A percentile compares a stretch with the other conserved stretches of the same genome.
phyloP scores from a whole-genome alignment of 2,329 filamentous ascomycete genomes.

The Colletotrichum shisoi region DNA sequence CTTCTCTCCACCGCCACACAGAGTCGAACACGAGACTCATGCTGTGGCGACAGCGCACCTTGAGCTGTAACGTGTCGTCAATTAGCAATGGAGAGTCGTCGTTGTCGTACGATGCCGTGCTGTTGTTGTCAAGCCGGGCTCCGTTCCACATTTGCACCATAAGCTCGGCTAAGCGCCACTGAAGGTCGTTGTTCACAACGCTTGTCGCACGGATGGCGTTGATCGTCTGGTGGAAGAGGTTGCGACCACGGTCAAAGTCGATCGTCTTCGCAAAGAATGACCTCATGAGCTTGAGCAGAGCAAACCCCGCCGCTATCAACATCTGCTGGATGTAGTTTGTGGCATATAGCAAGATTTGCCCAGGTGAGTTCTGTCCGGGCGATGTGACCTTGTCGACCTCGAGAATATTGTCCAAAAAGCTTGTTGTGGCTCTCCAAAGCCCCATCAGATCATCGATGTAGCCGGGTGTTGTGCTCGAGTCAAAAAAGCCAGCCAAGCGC shows the following conservation, averaged over 20 bases:
- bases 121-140: conserved; percentile 61
- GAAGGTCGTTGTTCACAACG: conserved; percentile 78
- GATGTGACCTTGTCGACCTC: conserved; percentile 60
- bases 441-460: conserved; percentile 79
- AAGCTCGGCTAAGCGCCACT: conserved; percentile 81
- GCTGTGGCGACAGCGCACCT: conserved; percentile 83
- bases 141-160: conserved; percentile 88
- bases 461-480: conserved; percentile 73
- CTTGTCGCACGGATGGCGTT: conserved; percentile 75
- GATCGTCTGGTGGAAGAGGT: conserved; percentile 75
- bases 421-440: conserved; percentile 74
- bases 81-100: conserved; percentile 61
- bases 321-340: conserved; percentile 85
- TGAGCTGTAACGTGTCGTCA: conserved; percentile 78
- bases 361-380: conserved; percentile 55
- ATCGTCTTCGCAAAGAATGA: conserved; percentile 79
- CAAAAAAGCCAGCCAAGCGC: conserved; percentile 81
- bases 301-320: conserved; percentile 81
- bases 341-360: conserved; percentile 69
- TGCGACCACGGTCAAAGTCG: conserved; percentile 71
- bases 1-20: conserved; percentile 85
- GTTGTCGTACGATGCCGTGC: conserved; percentile 55
- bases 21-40: conserved; percentile 87
- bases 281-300: conserved; percentile 78
- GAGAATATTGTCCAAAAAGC: conserved; percentile 72